Percentiles rank a stretch among this genome's conserved stretches.
Evolutionary conservation across 2,329 filamentous ascomycete species (phyloP).

Genomic region (Tothia fuscella): DNA sequence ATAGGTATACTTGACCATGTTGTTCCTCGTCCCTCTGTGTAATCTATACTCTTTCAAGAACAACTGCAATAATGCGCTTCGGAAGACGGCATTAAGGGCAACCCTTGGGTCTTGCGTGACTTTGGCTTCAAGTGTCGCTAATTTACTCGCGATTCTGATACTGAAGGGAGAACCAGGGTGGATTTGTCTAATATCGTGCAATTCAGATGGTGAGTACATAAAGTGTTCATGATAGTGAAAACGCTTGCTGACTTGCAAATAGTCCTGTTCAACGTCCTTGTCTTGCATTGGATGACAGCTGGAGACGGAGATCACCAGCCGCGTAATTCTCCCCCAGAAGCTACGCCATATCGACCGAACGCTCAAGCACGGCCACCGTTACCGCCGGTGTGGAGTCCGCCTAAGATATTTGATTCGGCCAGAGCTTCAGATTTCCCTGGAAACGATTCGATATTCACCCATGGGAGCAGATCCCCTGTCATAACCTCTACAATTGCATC

Average conservation of each 20-base stretch:
- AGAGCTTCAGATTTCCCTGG: no score
- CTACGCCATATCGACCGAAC: no score
- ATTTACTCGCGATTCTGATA: constrained; percentile 46
- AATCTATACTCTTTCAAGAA: neutral
- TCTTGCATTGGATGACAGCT: constrained; percentile 49
- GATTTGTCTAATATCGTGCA: constrained; percentile 55
- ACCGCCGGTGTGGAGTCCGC: no score
- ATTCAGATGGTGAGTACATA: constrained; percentile 41
- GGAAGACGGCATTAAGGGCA: constrained; percentile 42
- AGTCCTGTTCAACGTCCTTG: constrained; percentile 49
- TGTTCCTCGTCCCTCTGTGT: neutral
- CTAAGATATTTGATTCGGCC: no score
- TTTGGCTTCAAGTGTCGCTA: constrained; percentile 45
- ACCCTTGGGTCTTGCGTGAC: constrained; percentile 48
- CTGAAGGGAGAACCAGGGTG: constrained; percentile 51
- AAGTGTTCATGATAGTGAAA: neutral
- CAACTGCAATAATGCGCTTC: neutral
- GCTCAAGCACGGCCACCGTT: no score
- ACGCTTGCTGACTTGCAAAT: neutral
- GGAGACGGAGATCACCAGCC: no score
- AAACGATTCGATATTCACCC: no score
- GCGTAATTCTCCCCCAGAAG: no score
- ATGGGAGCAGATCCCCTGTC: no score
- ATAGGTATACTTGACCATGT: neutral
- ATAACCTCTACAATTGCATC: no score